Conservation (phyloP, 345 rosid species). For the Orychophragmus violaceus region DNA sequence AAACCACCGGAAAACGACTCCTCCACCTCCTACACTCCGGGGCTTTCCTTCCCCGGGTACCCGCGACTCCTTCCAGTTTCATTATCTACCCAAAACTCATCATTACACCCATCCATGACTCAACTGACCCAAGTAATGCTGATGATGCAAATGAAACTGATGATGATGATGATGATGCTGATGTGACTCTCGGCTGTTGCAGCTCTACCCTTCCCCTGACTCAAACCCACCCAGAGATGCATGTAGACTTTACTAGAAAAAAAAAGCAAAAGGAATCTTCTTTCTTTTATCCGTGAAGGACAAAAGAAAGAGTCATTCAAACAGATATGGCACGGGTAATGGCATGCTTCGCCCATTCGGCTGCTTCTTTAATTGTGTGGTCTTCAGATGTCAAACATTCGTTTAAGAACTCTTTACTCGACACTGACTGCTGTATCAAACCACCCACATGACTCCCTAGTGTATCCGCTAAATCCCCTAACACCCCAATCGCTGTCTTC, state of each 20-base stretch:
- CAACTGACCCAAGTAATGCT: constrained; percentile 48
- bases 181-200: constrained; percentile 33
- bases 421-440: constrained; percentile 63
- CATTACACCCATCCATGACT: constrained; percentile 18
- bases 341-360: constrained; percentile 71
- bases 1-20: constrained; percentile 17
- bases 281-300: too few species aligned
- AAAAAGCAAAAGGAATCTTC: constrained; percentile 22
- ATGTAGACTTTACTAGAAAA: constrained; percentile 37
- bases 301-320: constrained; percentile 39
- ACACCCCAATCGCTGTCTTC: constrained; percentile 74
- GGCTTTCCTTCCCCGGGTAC: too few species aligned
- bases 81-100: constrained; percentile 32
- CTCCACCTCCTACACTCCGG: too few species aligned
- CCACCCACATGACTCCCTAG: constrained; percentile 69
- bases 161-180: too few species aligned
- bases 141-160: constrained; percentile 36
- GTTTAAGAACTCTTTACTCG: constrained; percentile 65
- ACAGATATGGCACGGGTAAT: constrained; percentile 66
- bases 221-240: constrained; percentile 34
- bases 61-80: too few species aligned
- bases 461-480: constrained; percentile 78
- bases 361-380: constrained; percentile 44
- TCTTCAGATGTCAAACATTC: constrained; percentile 73
- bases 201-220: constrained; percentile 32